Conservation (phyloP, 2,329 filamentous ascomycete genomes). For the Colletotrichum lentis region DNA sequence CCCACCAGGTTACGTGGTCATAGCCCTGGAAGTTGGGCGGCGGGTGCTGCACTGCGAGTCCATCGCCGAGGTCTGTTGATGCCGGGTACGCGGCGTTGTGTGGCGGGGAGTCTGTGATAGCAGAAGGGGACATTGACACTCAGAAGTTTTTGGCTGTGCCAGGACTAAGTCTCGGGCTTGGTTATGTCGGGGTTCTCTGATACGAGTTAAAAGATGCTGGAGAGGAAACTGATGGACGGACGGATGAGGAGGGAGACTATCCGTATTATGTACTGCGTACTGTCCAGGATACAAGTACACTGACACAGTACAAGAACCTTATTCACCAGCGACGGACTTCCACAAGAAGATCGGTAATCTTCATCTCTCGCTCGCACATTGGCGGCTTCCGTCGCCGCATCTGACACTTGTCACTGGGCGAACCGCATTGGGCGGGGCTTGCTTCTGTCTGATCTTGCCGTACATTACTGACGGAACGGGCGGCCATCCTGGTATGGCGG, state of each 20-base stretch:
- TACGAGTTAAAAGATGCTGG: neutral
- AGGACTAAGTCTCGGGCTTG: constrained; percentile 1
- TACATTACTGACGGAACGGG: constrained; percentile 8
- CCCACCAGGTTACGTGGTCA: constrained; percentile 94
- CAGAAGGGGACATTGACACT: constrained; percentile 66
- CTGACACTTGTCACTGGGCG: constrained; percentile 23
- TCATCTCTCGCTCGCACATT: constrained; percentile 16
- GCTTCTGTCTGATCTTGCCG: constrained; percentile 2
- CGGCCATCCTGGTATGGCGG: constrained; percentile 16
- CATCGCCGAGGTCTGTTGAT: constrained; percentile 53
- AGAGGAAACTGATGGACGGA: neutral
- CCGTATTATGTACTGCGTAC: constrained; percentile 3
- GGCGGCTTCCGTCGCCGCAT: constrained; percentile 15
- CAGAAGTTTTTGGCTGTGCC: constrained; percentile 34
- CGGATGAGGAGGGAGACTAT: neutral
- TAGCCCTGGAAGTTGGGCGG: constrained; percentile 78
- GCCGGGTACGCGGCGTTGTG: constrained; percentile 54
- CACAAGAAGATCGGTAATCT: constrained; percentile 2
- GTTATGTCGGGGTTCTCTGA: neutral
- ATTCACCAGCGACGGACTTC: constrained; percentile 26
- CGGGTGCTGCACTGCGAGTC: constrained; percentile 61
- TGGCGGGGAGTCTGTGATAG: constrained; percentile 59
- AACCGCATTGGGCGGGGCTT: constrained; percentile 9
- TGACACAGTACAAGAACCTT: constrained; percentile 17
- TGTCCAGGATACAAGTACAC: constrained; percentile 14